These are phyloP conservation scores for Cicer cuneatum DNA, from an alignment of 306 rosid species.

Conservation along the genomic window DNA sequence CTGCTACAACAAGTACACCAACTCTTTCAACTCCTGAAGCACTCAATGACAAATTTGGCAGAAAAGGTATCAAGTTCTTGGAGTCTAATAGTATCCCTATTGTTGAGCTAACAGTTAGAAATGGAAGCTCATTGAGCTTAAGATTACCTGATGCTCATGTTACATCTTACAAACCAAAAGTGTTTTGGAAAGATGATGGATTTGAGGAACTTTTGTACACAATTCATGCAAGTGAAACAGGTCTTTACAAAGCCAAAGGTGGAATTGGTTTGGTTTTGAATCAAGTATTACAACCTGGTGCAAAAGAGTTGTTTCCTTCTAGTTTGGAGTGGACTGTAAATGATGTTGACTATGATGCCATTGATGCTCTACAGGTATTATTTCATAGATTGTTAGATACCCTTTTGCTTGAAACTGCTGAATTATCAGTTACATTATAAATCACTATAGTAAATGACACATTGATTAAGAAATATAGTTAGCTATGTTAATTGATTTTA, in stretches of 20 bases:
- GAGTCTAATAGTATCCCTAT: constrained; percentile 60
- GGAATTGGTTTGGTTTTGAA: constrained; percentile 84
- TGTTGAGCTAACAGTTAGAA: constrained; percentile 77
- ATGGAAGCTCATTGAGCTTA: constrained; percentile 87
- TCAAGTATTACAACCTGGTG: constrained; percentile 57
- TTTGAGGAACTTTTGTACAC: constrained; percentile 84
- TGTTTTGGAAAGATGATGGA: constrained; percentile 89
- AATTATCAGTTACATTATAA: background rate
- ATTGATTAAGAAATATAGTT: no score
- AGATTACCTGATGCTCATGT: constrained; percentile 89
- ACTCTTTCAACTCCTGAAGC: constrained; percentile 55
- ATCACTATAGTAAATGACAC: no score
- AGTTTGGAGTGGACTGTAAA: constrained; percentile 73
- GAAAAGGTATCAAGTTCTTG: constrained; percentile 82
- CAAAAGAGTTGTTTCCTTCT: constrained; percentile 62
- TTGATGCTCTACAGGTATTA: constrained; percentile 91
- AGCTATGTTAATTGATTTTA: no score
- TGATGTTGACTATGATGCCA: constrained; percentile 85
- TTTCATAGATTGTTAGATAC: constrained; percentile 44
- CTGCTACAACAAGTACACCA: constrained; percentile 45
- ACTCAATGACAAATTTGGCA: constrained; percentile 69
- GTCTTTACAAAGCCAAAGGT: constrained; percentile 61
- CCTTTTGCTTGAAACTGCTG: constrained; percentile 23
- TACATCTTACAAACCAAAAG: constrained; percentile 89
- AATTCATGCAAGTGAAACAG: constrained; percentile 50